Evolutionary conservation across 768 basidiomycete species (phyloP), one percentile per base, ranked within the genome.

Genomic region (Kwoniella sp.): DNA sequence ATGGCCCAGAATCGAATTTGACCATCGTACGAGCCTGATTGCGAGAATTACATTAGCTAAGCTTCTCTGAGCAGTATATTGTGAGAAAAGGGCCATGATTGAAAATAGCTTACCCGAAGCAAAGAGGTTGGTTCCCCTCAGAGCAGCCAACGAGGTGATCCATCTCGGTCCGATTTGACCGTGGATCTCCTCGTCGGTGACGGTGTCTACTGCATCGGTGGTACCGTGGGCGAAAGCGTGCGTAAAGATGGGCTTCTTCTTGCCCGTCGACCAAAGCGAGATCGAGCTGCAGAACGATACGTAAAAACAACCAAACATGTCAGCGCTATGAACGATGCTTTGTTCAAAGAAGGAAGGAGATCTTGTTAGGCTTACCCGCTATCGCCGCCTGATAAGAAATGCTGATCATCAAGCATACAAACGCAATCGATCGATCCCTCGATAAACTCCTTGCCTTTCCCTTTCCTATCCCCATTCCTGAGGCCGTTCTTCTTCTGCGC

Each of bases 1-100:
- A 99, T 83, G 74, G 90, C 88, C 95, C 96, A 99, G 77, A 99
- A 82, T 54, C 90, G 89, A 72, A 98, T 86, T 52, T 84, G 78
- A 49, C 92, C 92, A 67, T 96, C 92, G 89, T 91, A 98, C 12
- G 96, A 98, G 30, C 95, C 93, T 96, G 24, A n/a, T n/a, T n/a
- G n/a, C n/a, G n/a, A n/a, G n/a, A n/a, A n/a, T n/a, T n/a, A n/a
- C n/a, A n/a, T n/a, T n/a, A n/a, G n/a, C n/a, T n/a, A n/a, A n/a
- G n/a, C n/a, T n/a, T n/a, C n/a, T n/a, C 12, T 10, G 40, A 65
- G n/a, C n/a, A n/a, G n/a, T n/a, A n/a, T n/a, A n/a, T n/a, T n/a
- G n/a, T n/a, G n/a, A n/a, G n/a, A n/a, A n/a, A n/a, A n/a, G n/a
- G n/a, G n/a, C n/a, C n/a, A n/a, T n/a, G n/a, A n/a, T n/a, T n/a